Conservation (phyloP, 2,329 filamentous ascomycete genomes). For the Fusarium scirpi region DNA sequence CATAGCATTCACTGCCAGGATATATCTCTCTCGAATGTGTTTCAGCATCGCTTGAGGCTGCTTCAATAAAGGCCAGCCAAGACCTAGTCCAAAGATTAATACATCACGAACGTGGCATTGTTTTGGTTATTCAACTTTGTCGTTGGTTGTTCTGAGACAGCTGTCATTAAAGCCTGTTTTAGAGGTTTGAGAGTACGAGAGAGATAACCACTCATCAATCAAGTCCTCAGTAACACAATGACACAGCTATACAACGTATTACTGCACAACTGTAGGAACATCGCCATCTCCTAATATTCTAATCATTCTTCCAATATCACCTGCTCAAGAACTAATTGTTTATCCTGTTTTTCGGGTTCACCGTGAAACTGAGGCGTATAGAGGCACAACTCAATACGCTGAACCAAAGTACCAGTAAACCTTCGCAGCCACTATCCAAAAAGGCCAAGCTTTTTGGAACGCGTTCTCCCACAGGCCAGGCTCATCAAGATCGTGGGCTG, state of each 20-base stretch:
- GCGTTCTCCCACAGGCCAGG: neutral
- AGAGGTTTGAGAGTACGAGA: slow-evolving; percentile 19
- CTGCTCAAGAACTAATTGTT: neutral
- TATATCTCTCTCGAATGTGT: slow-evolving; percentile 19
- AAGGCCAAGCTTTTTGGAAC: slow-evolving; percentile 21
- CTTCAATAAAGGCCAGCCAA: slow-evolving; percentile 18
- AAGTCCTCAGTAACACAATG: slow-evolving; percentile 25
- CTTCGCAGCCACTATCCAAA: slow-evolving; percentile 26
- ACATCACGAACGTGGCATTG: slow-evolving; percentile 6
- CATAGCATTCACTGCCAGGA: neutral
- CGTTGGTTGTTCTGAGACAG: slow-evolving; percentile 26
- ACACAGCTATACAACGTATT: neutral
- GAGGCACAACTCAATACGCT: slow-evolving; percentile 6
- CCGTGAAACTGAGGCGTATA: slow-evolving; percentile 12
- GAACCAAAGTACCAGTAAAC: neutral
- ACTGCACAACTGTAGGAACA: slow-evolving; percentile 11
- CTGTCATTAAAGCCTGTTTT: slow-evolving; percentile 29
- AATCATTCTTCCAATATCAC: neutral
- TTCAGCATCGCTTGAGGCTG: slow-evolving; percentile 31
- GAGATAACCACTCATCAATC: slow-evolving; percentile 10
- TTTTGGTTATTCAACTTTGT: slow-evolving; percentile 16
- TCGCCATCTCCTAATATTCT: slow-evolving; percentile 13
- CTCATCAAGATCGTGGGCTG: slow-evolving; percentile 6
- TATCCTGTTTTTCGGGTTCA: slow-evolving; percentile 1
- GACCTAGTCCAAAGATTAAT: neutral